Conservation (phyloP, 2,329 filamentous ascomycete species). For the Lizonia empirigonia region DNA sequence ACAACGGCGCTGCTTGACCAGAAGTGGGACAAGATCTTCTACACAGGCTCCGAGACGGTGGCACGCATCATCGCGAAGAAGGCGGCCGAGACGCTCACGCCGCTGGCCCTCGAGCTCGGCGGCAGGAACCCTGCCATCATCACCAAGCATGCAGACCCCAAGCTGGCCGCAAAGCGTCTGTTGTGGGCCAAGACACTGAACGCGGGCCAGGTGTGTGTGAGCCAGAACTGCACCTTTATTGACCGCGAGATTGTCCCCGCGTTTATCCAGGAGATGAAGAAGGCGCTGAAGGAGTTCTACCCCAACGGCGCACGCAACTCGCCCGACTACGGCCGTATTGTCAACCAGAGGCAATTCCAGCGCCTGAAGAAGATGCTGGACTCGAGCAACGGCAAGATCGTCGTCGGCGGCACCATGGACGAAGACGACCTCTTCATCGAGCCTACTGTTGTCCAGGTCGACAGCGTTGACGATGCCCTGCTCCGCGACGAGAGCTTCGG, state of each 20-base stretch:
- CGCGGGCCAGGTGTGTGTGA: slow-evolving; percentile 89
- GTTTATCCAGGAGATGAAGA: slow-evolving; percentile 77
- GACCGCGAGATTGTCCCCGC: slow-evolving; percentile 73
- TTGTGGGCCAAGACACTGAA: slow-evolving; percentile 89
- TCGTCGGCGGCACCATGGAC: slow-evolving; percentile 85
- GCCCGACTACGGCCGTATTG: slow-evolving; percentile 77
- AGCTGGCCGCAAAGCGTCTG: slow-evolving; percentile 80
- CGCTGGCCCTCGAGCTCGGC: slow-evolving; percentile 86
- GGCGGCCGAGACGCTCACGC: slow-evolving; percentile 67
- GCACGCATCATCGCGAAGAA: slow-evolving; percentile 65
- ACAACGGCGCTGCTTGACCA: slow-evolving; percentile 80
- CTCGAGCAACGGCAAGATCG: slow-evolving; percentile 77
- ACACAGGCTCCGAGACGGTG: slow-evolving; percentile 80
- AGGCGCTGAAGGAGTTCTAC: slow-evolving; percentile 76
- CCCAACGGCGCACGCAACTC: slow-evolving; percentile 80
- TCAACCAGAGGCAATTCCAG: slow-evolving; percentile 79
- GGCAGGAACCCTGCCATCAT: slow-evolving; percentile 91
- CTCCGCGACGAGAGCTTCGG: slow-evolving; percentile 88
- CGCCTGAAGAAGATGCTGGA: slow-evolving; percentile 93
- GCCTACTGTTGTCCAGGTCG: slow-evolving; percentile 87
- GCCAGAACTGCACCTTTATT: slow-evolving; percentile 89
- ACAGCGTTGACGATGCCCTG: slow-evolving; percentile 75
- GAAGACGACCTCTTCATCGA: slow-evolving; percentile 82
- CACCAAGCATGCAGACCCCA: slow-evolving; percentile 79
- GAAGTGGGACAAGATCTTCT: slow-evolving; percentile 98